Evolutionary conservation across 768 basidiomycete genomes (phyloP).

Genomic region (Clavulina sp.): DNA sequence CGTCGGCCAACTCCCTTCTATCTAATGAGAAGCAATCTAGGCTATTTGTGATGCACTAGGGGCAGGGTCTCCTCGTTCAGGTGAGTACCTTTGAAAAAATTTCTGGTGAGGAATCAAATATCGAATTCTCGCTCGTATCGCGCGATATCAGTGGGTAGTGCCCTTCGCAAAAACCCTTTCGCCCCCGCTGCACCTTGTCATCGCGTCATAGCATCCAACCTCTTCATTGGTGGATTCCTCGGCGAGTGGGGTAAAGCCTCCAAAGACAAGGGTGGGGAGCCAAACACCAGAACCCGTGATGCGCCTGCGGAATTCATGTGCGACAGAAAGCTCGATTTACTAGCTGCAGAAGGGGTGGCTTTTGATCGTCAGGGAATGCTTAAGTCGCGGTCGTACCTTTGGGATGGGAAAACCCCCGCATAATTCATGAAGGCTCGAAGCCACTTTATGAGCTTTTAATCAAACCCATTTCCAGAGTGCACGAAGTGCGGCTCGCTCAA

Average conservation of each 20-base stretch:
- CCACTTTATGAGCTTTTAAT: no score
- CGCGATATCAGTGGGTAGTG: slow-evolving; percentile 35
- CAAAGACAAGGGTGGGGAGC: slow-evolving; percentile 18
- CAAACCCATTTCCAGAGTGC: no score
- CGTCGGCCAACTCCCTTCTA: not conserved
- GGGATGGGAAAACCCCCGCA: no score
- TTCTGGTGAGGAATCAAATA: not conserved
- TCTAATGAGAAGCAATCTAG: not conserved
- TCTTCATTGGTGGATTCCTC: slow-evolving; percentile 43
- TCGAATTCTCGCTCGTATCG: not conserved
- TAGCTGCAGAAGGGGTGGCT: slow-evolving; percentile 34
- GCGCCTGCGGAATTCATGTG: no score
- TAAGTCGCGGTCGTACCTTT: no score
- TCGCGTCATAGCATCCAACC: slow-evolving; percentile 43
- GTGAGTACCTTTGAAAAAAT: no score
- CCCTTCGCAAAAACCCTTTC: slow-evolving; percentile 48
- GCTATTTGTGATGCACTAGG: slow-evolving; percentile 24
- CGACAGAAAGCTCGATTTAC: slow-evolving; percentile 31
- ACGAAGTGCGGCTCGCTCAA: no score
- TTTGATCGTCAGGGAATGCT: no score
- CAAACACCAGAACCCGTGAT: slow-evolving; percentile 17
- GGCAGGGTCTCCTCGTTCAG: slow-evolving; percentile 42
- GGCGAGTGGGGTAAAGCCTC: slow-evolving; percentile 41
- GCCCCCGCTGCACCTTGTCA: slow-evolving; percentile 53
- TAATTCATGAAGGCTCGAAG: no score